Conservation (phyloP, 2,329 filamentous ascomycete genomes). For the Paecilomyces formosus region DNA sequence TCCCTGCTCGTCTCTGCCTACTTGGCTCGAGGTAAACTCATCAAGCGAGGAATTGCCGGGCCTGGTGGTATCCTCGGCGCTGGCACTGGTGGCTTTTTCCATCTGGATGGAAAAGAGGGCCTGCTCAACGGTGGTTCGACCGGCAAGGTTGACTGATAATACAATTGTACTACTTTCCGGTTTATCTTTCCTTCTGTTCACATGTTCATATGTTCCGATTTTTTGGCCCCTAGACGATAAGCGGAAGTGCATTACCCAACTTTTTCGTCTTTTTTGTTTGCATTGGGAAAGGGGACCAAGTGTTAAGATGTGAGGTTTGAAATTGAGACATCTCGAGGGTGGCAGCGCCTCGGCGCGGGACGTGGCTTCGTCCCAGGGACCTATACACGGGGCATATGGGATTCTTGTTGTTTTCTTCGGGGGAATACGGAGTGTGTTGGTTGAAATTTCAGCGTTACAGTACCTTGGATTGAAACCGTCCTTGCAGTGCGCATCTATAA, state of each 20-base stretch:
- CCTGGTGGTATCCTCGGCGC: constrained; percentile 31
- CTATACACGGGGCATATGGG: background rate
- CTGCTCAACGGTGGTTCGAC: constrained; percentile 34
- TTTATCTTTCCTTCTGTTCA: background rate
- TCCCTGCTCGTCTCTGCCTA: constrained; percentile 25
- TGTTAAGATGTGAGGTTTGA: background rate
- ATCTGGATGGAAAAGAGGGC: constrained; percentile 42
- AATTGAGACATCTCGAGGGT: background rate
- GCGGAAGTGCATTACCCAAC: constrained; percentile 1
- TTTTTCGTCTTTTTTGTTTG: constrained; percentile 1
- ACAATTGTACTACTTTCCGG: constrained; percentile 1
- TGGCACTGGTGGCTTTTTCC: constrained; percentile 36
- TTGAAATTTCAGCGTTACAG: background rate
- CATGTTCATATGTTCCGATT: constrained; percentile 1
- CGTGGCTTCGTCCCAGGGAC: background rate
- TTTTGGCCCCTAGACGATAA: background rate
- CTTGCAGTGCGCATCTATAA: background rate
- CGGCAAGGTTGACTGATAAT: constrained; percentile 40
- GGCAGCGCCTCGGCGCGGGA: background rate
- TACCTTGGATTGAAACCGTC: background rate
- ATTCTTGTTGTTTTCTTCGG: background rate
- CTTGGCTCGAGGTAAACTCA: constrained; percentile 24
- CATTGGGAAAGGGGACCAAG: background rate
- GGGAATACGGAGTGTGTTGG: background rate
- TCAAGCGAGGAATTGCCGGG: constrained; percentile 16